phyloP scores from a whole-genome alignment of 768 basidiomycete species.

The Agrocybe chaxingu region DNA sequence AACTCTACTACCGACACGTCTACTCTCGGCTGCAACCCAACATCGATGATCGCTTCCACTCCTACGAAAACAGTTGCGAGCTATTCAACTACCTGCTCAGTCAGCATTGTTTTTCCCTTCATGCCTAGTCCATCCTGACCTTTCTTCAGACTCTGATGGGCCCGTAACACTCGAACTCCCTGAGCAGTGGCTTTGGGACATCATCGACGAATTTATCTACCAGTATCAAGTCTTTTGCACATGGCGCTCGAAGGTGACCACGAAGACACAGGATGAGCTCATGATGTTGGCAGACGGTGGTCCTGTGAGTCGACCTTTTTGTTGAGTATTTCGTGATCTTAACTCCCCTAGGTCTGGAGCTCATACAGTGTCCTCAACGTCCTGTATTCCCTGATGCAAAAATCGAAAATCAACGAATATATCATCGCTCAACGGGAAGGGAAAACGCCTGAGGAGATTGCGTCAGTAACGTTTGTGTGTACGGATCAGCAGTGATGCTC shows the following conservation, averaged over 20 bases:
- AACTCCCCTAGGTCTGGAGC: conserved; percentile 77
- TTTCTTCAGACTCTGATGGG: conserved; percentile 79
- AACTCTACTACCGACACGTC: conserved; percentile 93
- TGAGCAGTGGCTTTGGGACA: conserved; percentile 98
- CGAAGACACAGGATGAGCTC: conserved; percentile 89
- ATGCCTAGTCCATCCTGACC: background rate
- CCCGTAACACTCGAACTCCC: conserved; percentile 93
- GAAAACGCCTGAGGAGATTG: conserved; percentile 78
- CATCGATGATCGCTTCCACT: conserved; percentile 96
- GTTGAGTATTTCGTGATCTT: background rate
- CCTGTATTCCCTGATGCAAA: conserved; percentile 97
- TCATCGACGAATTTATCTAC: conserved; percentile 96
- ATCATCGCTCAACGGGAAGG: conserved; percentile 79
- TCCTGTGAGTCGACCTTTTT: conserved; percentile 41
- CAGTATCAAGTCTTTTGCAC: conserved; percentile 96
- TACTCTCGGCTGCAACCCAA: conserved; percentile 94
- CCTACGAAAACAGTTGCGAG: conserved; percentile 97
- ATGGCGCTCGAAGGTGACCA: conserved; percentile 82
- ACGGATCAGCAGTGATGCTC: background rate
- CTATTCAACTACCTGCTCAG: conserved; percentile 97
- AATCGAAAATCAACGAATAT: conserved; percentile 93
- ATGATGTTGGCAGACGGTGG: conserved; percentile 73
- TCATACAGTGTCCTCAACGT: conserved; percentile 98
- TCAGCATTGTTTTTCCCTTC: conserved; percentile 31
- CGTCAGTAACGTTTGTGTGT: conserved; percentile 44